Evolutionary conservation across 768 basidiomycete species (phyloP).

Genomic region (Hydnomerulius pinastri): DNA sequence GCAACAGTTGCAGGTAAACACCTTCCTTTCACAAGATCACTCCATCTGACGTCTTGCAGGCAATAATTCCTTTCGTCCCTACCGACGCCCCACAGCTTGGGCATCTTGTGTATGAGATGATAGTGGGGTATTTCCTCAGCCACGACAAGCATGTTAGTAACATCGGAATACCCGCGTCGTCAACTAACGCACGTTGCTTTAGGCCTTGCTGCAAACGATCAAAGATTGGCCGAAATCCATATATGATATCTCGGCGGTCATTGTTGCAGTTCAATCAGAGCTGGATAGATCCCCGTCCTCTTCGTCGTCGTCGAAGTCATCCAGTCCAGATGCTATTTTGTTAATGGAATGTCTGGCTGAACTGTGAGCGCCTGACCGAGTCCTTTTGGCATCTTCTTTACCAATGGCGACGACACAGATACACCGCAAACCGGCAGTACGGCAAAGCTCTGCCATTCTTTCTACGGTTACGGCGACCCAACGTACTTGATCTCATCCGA

Average conservation of each 20-base stretch:
- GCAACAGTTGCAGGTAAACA: conserved; percentile 70
- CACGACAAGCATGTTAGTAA: conserved; percentile 68
- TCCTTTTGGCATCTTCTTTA: neutral
- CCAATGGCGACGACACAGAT: conserved; percentile 46
- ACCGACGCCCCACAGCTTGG: conserved; percentile 79
- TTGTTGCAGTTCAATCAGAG: conserved; percentile 84
- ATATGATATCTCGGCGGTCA: conserved; percentile 85
- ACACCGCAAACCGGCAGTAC: conserved; percentile 85
- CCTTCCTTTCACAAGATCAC: neutral
- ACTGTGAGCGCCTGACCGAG: conserved; percentile 48
- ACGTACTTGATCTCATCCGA: conserved; percentile 92
- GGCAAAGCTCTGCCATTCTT: conserved; percentile 93
- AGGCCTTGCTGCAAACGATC: conserved; percentile 80
- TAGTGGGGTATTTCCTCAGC: conserved; percentile 81
- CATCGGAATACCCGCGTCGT: neutral
- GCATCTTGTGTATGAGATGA: conserved; percentile 91
- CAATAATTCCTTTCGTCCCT: conserved; percentile 88
- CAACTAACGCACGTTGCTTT: neutral
- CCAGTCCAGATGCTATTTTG: conserved; percentile 51
- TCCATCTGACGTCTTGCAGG: conserved; percentile 41
- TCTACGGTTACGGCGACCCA: conserved; percentile 79
- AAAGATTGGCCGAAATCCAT: conserved; percentile 89
- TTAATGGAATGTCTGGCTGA: conserved; percentile 97
- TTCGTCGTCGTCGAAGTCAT: conserved; percentile 44
- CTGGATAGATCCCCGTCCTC: conserved; percentile 64